Evolutionary conservation across 2,329 filamentous ascomycete species (phyloP), one percentile per base, ranked within the genome.

Genomic region (Apiospora rasikravindrae): DNA sequence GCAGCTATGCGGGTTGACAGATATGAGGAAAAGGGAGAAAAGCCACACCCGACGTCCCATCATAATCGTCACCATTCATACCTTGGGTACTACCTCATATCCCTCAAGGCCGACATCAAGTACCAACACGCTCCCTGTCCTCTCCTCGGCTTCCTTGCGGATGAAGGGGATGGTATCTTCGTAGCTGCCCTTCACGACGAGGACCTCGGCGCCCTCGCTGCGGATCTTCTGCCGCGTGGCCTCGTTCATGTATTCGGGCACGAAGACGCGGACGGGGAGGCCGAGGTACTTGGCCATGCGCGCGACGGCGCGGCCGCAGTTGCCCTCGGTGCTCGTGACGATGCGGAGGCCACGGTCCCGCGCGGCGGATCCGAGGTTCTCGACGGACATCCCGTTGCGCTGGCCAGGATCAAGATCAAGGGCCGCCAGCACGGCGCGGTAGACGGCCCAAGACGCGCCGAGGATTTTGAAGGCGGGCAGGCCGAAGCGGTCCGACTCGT

Each of bases 401-500:
- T 40, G 81, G 0, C 91, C 77, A 3, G 33, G 33, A 37, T 6
- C 33, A 37, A 37, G 0, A 85, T 83, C 82, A 0, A 83, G 74
- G 0, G 85, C 80, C 0, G 90, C 80, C 1, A 78, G 80, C 0
- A 90, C 77, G 19, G 91, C 88, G 8, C 88, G 86, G 76, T 89
- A 91, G 3, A 88, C 86, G 0, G 89, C 92, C 92, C 92, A 96
- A 0, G 91, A 93, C 0, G 93, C 93, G 26, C 93, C 94, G 0
- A 95, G 87, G 64, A 95, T 93, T 81, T 96, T 96, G 85, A 95
- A 96, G 0, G 93, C 88, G 0, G 92, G 92, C 1, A 95, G 84
- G 0, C 91, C 90, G 49, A 94, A 89, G 6, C 93, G 88, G 70
- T 82, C 84, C 40, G 88, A 90, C 80, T 96, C 93, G 76, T 95